Conservation (phyloP, 2,329 filamentous ascomycete genomes). For the Chaetomiaceae sp. region DNA sequence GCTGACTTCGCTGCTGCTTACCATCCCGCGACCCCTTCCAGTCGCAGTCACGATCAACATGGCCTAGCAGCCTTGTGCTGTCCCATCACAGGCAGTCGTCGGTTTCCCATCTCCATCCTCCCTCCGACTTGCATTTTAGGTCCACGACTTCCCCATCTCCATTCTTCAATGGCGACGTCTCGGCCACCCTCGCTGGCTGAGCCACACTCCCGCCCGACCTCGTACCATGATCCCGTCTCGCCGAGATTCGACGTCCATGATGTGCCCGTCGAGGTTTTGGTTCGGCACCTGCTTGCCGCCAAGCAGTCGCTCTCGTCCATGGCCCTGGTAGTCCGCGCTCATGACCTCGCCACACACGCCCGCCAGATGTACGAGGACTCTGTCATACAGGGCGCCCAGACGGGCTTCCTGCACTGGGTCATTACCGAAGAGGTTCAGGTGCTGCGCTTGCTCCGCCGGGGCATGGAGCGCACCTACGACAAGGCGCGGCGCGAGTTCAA, state of each 20-base stretch:
- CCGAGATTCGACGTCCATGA: conserved; percentile 35
- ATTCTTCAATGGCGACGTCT: conserved; percentile 16
- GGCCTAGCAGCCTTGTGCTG: no score
- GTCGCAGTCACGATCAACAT: no score
- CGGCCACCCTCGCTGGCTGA: conserved; percentile 17
- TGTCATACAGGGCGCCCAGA: conserved; percentile 65
- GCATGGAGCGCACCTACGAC: conserved; percentile 52
- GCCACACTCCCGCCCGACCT: conserved; percentile 14
- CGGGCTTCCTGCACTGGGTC: conserved; percentile 60
- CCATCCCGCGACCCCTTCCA: no score
- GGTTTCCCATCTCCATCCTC: no score
- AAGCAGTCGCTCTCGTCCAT: conserved; percentile 86
- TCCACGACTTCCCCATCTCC: no score
- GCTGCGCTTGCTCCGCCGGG: conserved; percentile 46
- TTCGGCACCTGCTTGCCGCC: conserved; percentile 77
- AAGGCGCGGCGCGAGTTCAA: conserved; percentile 56
- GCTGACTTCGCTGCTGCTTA: no score
- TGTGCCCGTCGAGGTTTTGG: conserved; percentile 66
- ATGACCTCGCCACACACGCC: conserved; percentile 75
- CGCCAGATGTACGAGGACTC: conserved; percentile 73
- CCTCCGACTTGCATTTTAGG: no score
- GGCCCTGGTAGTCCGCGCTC: conserved; percentile 75
- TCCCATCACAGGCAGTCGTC: no score
- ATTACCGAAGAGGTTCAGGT: conserved; percentile 53
- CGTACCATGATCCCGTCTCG: conserved; percentile 14